Evolutionary conservation across 768 basidiomycete species (phyloP).

Genomic region (Lyophyllum decastes): DNA sequence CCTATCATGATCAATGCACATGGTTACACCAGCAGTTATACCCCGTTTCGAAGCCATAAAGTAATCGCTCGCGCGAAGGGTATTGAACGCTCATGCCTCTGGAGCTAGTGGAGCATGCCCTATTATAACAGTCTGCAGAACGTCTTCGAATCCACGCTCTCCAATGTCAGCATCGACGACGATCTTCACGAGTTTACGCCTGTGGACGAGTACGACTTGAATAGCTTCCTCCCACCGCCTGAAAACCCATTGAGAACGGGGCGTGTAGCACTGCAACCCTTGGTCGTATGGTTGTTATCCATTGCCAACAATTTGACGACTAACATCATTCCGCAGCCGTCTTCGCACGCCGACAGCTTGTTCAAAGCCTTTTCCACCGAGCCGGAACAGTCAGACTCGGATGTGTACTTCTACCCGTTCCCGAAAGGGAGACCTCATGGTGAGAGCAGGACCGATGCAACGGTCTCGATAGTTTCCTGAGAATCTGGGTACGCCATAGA

Average conservation of each 20-base stretch:
- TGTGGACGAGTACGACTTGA: slow-evolving; percentile 18
- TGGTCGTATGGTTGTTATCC: slow-evolving; percentile 12
- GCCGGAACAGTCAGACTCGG: slow-evolving; percentile 2
- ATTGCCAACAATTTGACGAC: background rate
- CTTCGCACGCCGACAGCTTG: slow-evolving; percentile 15
- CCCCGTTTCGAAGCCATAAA: background rate
- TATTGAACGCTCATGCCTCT: background rate
- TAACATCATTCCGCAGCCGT: slow-evolving; percentile 9
- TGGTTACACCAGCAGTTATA: no score
- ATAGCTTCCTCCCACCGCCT: slow-evolving; percentile 16
- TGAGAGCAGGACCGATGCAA: background rate
- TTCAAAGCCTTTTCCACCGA: slow-evolving; percentile 14
- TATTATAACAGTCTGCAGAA: background rate
- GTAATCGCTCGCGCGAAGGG: background rate
- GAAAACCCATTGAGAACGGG: slow-evolving; percentile 11
- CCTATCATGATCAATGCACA: no score
- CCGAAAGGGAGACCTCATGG: slow-evolving; percentile 20
- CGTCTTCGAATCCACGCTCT: background rate
- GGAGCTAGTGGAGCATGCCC: background rate
- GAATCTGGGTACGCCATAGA: slow-evolving; percentile 3
- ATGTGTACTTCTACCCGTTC: slow-evolving; percentile 21
- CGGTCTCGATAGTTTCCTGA: background rate
- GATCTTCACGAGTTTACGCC: slow-evolving; percentile 19
- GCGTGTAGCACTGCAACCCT: slow-evolving; percentile 14
- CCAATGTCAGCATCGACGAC: background rate